Evolutionary conservation across 129 eudicot genomes (phyloP).

Genomic region (Glebionis coronaria): DNA sequence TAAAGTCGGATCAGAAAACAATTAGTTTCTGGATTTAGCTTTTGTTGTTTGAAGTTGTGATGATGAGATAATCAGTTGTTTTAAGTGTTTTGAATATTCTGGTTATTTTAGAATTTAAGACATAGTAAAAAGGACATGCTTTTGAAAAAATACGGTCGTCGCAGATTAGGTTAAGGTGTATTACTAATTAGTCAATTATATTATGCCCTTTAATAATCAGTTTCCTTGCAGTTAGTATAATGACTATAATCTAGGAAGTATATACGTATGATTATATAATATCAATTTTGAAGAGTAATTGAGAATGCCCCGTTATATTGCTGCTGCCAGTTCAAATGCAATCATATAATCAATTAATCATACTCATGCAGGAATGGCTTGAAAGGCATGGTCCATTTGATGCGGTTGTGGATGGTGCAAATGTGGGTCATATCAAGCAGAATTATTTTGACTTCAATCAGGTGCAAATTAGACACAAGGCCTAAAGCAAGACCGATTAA

Average conservation of each 20-base stretch:
- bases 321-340: background rate
- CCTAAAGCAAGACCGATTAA: constrained; percentile 7
- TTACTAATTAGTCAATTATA: too few species aligned
- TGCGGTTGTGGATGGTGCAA: constrained; percentile 97
- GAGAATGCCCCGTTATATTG: background rate
- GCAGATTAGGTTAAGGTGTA: too few species aligned
- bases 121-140: too few species aligned
- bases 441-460: constrained; percentile 52
- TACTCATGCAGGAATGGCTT: constrained; percentile 82
- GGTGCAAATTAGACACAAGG: constrained; percentile 33
- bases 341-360: constrained; percentile 11
- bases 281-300: too few species aligned
- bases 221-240: background rate
- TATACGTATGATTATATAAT: background rate
- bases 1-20: too few species aligned
- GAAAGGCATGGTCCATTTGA: constrained; percentile 86
- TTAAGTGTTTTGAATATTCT: background rate
- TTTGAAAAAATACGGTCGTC: too few species aligned
- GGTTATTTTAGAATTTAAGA: too few species aligned
- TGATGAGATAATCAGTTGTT: background rate
- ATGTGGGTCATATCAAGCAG: constrained; percentile 59
- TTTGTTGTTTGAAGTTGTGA: background rate
- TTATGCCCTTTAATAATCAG: background rate
- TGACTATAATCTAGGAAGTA: background rate
- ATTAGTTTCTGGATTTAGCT: background rate